Evolutionary conservation across 129 eudicot species (phyloP).

Genomic region (Cynara cardunculus): DNA sequence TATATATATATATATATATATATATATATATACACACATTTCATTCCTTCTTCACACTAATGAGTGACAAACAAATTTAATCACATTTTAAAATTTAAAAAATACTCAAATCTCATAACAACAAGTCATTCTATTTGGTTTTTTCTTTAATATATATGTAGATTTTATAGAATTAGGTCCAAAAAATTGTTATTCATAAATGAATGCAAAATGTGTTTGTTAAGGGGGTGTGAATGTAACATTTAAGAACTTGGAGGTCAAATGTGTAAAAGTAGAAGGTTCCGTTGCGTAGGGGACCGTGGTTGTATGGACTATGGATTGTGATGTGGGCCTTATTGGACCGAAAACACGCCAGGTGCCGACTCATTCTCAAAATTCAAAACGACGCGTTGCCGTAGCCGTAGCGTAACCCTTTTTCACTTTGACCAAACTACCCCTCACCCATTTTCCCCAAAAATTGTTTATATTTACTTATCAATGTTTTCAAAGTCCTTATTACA

Average conservation of each 20-base stretch:
- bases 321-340: constrained; percentile 21
- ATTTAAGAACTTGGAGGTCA: not conserved
- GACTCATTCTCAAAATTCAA: constrained; percentile 27
- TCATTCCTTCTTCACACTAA: too few species aligned
- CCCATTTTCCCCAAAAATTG: not conserved
- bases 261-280: constrained; percentile 5
- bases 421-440: constrained; percentile 29
- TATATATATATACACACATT: too few species aligned
- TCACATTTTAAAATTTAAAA: too few species aligned
- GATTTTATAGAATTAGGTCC: not conserved
- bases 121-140: too few species aligned
- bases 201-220: not conserved
- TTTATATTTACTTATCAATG: too few species aligned
- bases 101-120: too few species aligned
- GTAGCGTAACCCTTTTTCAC: not conserved
- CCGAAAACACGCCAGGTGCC: constrained; percentile 17
- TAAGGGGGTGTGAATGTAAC: not conserved
- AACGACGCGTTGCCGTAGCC: constrained; percentile 30
- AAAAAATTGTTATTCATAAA: not conserved
- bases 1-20: too few species aligned
- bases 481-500: too few species aligned
- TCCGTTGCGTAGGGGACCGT: constrained; percentile 32
- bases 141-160: too few species aligned
- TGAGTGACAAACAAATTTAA: too few species aligned
- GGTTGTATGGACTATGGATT: not conserved